Evolutionary conservation across 2,329 filamentous ascomycete genomes (phyloP).

Genomic region (Penicillium sumatraense): DNA sequence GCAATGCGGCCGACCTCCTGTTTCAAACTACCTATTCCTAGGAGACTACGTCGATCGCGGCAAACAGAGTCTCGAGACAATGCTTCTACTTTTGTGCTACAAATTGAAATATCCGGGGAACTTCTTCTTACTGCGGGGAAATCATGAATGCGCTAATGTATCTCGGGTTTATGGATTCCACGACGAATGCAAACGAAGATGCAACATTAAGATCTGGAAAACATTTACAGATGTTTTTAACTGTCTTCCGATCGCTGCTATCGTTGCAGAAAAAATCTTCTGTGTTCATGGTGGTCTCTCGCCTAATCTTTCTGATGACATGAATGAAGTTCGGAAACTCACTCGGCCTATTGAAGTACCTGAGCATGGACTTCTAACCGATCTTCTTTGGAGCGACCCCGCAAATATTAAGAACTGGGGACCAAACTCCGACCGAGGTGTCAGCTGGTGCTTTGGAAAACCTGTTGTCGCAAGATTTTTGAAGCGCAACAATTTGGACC

Average conservation of each 20-base stretch:
- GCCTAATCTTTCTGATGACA: conserved; percentile 87
- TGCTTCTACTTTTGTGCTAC: conserved; percentile 89
- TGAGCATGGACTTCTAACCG: conserved; percentile 93
- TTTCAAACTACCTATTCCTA: conserved; percentile 89
- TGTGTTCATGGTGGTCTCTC: conserved; percentile 95
- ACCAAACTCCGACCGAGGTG: conserved; percentile 84
- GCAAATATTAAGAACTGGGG: conserved; percentile 99
- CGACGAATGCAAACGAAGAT: conserved; percentile 94
- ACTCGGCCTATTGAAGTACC: conserved; percentile 94
- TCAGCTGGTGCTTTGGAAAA: conserved; percentile 98
- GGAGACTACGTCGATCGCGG: conserved; percentile 96
- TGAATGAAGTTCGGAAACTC: conserved; percentile 98
- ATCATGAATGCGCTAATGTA: conserved; percentile 96
- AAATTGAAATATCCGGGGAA: conserved; percentile 98
- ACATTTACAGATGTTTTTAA: conserved; percentile 98
- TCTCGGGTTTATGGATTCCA: conserved; percentile 97
- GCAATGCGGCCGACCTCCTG: conserved; percentile 95
- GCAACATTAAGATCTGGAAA: conserved; percentile 98
- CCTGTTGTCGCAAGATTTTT: conserved; percentile 97
- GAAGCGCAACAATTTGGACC: conserved; percentile 91
- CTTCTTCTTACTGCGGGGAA: conserved; percentile 92
- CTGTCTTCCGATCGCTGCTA: conserved; percentile 91
- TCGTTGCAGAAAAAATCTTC: conserved; percentile 96
- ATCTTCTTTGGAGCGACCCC: conserved; percentile 95
- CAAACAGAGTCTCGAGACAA: conserved; percentile 95